phyloP scores from a whole-genome alignment of 2,329 filamentous ascomycete species.

The Colletotrichum magnum region DNA sequence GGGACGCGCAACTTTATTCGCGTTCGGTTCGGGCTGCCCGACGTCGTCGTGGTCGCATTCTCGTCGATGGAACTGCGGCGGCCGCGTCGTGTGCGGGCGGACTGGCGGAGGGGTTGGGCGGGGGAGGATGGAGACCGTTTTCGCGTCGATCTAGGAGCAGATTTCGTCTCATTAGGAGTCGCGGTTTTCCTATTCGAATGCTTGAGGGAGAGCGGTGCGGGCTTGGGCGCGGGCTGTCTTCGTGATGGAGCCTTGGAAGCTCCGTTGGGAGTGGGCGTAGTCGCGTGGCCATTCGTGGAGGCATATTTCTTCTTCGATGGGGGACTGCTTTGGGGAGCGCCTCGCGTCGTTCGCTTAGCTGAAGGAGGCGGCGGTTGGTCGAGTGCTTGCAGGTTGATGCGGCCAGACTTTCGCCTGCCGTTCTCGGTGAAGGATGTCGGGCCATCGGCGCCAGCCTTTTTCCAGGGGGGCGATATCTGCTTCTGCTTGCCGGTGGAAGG shows the following conservation, averaged over 20 bases:
- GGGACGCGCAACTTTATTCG: slow-evolving; percentile 66
- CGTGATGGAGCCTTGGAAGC: slow-evolving; percentile 47
- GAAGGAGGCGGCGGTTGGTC: slow-evolving; percentile 65
- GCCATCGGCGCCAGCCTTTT: slow-evolving; percentile 85
- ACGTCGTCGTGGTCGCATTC: slow-evolving; percentile 27
- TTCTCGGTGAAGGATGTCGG: slow-evolving; percentile 86
- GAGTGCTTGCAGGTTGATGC: slow-evolving; percentile 70
- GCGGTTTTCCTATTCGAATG: slow-evolving; percentile 48
- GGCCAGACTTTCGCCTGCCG: slow-evolving; percentile 78
- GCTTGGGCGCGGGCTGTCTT: slow-evolving; percentile 37
- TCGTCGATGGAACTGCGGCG: slow-evolving; percentile 54
- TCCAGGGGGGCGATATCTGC: slow-evolving; percentile 91
- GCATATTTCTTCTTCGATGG: slow-evolving; percentile 47
- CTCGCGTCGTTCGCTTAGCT: slow-evolving; percentile 67
- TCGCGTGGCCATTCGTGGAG: slow-evolving; percentile 48
- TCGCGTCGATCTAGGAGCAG: slow-evolving; percentile 52
- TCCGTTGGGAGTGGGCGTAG: slow-evolving; percentile 48
- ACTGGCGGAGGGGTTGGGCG: slow-evolving; percentile 54
- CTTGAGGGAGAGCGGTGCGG: slow-evolving; percentile 43
- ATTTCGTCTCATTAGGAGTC: slow-evolving; percentile 48
- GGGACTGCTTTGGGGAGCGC: slow-evolving; percentile 54
- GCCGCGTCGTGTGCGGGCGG: slow-evolving; percentile 59
- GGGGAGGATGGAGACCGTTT: slow-evolving; percentile 59
- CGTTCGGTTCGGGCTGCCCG: slow-evolving; percentile 48
- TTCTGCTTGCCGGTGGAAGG: slow-evolving; percentile 59